Percentiles rank a stretch among this genome's conserved stretches.
These are phyloP conservation scores for Aegilops umbellulata DNA, from an alignment of 176 grass and related monocot genomes.

Conservation along the genomic window DNA sequence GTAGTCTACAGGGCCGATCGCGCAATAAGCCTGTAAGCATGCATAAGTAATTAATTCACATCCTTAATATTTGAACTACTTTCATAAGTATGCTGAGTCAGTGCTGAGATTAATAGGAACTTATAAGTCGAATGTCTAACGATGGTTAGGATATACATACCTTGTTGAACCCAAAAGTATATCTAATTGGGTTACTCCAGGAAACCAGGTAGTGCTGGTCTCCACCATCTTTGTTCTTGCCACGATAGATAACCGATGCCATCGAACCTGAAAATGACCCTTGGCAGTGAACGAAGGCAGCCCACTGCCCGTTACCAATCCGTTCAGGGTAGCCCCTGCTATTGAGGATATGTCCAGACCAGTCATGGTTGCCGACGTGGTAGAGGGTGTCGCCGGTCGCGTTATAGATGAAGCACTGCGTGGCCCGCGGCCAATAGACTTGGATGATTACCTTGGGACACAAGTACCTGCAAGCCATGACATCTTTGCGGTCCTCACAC, in stretches of 20 bases:
- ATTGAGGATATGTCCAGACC: neutral
- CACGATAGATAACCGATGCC: neutral
- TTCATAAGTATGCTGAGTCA: too few species aligned
- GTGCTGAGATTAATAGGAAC: neutral
- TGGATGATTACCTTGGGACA: too few species aligned
- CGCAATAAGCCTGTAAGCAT: neutral
- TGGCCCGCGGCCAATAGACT: too few species aligned
- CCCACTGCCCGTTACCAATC: constrained; percentile 8
- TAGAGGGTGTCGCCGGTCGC: neutral
- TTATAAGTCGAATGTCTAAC: neutral
- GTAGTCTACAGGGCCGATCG: neutral
- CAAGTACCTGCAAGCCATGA: neutral
- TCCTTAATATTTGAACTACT: neutral
- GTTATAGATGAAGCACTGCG: neutral
- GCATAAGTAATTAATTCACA: neutral
- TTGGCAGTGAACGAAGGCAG: neutral
- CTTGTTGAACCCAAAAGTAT: neutral
- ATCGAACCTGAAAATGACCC: neutral
- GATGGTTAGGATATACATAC: neutral
- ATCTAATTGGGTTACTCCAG: neutral
- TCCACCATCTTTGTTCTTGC: neutral
- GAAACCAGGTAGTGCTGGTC: neutral
- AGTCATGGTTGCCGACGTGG: neutral
- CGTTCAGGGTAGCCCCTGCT: neutral
- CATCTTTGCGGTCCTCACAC: neutral